phyloP scores from a whole-genome alignment of 169 alveolate species.

The Cryptosporidium canis region DNA sequence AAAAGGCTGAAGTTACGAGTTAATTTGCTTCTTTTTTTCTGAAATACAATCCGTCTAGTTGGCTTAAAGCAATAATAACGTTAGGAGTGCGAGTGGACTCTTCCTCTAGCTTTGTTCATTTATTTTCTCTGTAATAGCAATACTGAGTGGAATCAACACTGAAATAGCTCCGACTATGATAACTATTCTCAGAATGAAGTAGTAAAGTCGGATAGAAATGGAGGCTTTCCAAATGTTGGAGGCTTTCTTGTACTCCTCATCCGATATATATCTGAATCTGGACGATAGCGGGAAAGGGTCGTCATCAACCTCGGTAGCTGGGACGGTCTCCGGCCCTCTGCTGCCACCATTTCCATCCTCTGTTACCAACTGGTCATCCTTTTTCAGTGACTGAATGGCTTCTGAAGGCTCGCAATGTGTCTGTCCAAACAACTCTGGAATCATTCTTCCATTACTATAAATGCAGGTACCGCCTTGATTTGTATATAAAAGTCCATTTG shows the following conservation, averaged over 20 bases:
- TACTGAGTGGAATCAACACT: conserved; percentile 34
- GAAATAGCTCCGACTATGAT: conserved; percentile 16
- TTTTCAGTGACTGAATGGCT: too few species aligned
- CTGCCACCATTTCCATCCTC: not conserved
- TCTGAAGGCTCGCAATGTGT: too few species aligned
- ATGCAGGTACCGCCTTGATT: too few species aligned
- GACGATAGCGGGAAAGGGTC: conserved; percentile 67
- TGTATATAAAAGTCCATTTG: too few species aligned
- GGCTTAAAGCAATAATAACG: too few species aligned
- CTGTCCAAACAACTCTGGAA: too few species aligned
- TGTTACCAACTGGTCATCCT: too few species aligned
- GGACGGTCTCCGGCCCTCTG: not conserved
- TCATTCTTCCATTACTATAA: too few species aligned
- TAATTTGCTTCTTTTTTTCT: not conserved
- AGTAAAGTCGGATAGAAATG: conserved; percentile 14
- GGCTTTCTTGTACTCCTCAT: conserved; percentile 36
- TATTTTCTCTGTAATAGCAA: conserved; percentile 55
- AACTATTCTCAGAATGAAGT: conserved; percentile 6
- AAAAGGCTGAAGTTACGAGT: not conserved
- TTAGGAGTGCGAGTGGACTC: not conserved
- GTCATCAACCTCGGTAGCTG: not conserved
- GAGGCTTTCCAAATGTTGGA: conserved; percentile 66
- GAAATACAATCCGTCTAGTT: too few species aligned
- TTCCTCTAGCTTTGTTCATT: not conserved
- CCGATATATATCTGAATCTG: conserved; percentile 50